These are phyloP conservation scores for Mallotus repandus DNA, from an alignment of 441 rosid species.

Conservation along the genomic window DNA sequence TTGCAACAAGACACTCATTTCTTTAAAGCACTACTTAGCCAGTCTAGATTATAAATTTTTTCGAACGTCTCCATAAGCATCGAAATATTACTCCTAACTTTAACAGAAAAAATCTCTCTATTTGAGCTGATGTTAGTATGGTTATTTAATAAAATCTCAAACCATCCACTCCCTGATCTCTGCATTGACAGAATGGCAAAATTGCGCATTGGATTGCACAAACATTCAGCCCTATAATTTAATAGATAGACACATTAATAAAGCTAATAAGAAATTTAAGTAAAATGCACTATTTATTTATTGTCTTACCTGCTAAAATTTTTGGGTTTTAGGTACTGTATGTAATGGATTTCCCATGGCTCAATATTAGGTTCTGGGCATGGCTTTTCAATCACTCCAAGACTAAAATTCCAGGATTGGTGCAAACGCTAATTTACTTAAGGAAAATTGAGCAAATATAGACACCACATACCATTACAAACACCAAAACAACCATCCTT, in stretches of 20 bases:
- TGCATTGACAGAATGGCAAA: conserved; percentile 97
- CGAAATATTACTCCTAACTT: conserved; percentile 76
- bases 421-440: conserved; percentile 34
- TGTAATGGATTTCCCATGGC: conserved; percentile 92
- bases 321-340: conserved; percentile 77
- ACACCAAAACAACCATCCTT: conserved; percentile 44
- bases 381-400: conserved; percentile 36
- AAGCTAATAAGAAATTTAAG: conserved; percentile 13
- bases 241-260: conserved; percentile 10
- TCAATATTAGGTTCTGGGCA: conserved; percentile 73
- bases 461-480: conserved; percentile 39
- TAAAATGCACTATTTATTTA: conserved; percentile 5
- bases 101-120: conserved; percentile 89
- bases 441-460: conserved; percentile 43
- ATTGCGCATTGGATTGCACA: conserved; percentile 83
- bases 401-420: conserved; percentile 26
- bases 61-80: conserved; percentile 78
- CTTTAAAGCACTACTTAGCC: conserved; percentile 93
- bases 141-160: conserved; percentile 86
- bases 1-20: conserved; percentile 92
- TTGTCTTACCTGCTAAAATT: conserved; percentile 65
- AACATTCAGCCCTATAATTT: conserved; percentile 72
- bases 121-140: conserved; percentile 95
- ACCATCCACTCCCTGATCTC: conserved; percentile 99
- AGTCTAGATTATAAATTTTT: conserved; percentile 74